These are phyloP conservation scores for Sphaerosporella brunnea DNA, from an alignment of 495 filamentous ascomycete genomes.

Conservation along the genomic window DNA sequence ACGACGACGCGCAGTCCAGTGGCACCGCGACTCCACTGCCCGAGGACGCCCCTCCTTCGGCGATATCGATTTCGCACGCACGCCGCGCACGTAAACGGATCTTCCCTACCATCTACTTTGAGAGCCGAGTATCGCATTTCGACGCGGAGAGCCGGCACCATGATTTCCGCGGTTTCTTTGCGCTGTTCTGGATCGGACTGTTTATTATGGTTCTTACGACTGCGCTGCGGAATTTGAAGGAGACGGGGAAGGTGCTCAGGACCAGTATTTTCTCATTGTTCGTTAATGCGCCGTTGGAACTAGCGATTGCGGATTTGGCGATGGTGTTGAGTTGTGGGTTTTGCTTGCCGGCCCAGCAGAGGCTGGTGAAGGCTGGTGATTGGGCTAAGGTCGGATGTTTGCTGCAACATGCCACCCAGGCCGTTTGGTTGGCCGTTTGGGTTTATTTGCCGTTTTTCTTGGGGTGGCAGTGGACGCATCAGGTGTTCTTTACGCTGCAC, in stretches of 20 bases:
- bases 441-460: conserved; percentile 70
- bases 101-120: conserved; percentile 91
- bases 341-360: conserved; percentile 53
- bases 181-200: conserved; percentile 90
- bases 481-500: conserved; percentile 88
- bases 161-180: conserved; percentile 93
- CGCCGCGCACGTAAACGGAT: conserved; percentile 66
- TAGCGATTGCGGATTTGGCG: conserved; percentile 61
- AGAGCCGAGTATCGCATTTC: conserved; percentile 87
- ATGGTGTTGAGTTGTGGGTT: conserved; percentile 64
- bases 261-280: conserved; percentile 76
- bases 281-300: conserved; percentile 68
- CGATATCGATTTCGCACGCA: conserved; percentile 68
- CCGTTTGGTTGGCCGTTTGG: conserved; percentile 66
- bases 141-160: conserved; percentile 80
- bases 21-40: conserved; percentile 79
- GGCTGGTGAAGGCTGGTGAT: conserved; percentile 43
- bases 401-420: conserved; percentile 67
- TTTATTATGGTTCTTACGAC: conserved; percentile 94
- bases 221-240: conserved; percentile 77
- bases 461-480: conserved; percentile 83
- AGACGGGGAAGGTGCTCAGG: conserved; percentile 70
- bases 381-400: conserved; percentile 63
- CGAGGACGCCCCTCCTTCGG: conserved; percentile 77
- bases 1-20: too few species aligned